These are phyloP conservation scores for Triadica sebifera DNA, from an alignment of 345 rosid species.

Conservation along the genomic window DNA sequence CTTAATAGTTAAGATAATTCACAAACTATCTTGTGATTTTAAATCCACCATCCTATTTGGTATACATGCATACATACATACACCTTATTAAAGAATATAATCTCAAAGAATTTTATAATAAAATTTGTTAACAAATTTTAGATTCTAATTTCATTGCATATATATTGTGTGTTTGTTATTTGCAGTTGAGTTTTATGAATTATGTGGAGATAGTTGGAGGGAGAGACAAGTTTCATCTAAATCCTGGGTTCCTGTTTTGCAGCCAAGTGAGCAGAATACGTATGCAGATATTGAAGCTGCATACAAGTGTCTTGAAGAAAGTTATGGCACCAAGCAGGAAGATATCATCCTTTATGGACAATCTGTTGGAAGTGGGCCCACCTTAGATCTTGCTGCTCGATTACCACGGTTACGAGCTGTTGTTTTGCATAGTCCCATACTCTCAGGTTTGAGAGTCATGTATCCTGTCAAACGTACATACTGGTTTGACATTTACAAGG, in stretches of 20 bases:
- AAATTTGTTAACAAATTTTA: too few relatives aligned
- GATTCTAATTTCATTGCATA: too few relatives aligned
- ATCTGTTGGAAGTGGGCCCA: slow-evolving; percentile 96
- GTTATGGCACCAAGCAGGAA: slow-evolving; percentile 82
- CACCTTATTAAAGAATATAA: too few relatives aligned
- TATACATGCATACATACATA: background rate
- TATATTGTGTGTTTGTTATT: background rate
- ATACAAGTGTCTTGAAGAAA: slow-evolving; percentile 85
- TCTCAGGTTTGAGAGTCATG: slow-evolving; percentile 95
- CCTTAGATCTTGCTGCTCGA: slow-evolving; percentile 76
- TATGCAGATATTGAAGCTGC: slow-evolving; percentile 97
- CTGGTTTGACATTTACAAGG: slow-evolving; percentile 98
- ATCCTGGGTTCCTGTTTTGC: slow-evolving; percentile 29
- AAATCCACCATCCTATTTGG: background rate
- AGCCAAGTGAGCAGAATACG: slow-evolving; percentile 88
- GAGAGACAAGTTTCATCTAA: slow-evolving; percentile 3
- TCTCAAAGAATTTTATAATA: too few relatives aligned
- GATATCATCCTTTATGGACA: slow-evolving; percentile 92
- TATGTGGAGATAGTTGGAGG: background rate
- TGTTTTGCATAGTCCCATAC: slow-evolving; percentile 92
- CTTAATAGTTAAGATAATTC: background rate
- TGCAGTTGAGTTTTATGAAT: background rate
- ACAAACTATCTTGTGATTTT: background rate
- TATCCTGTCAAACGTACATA: slow-evolving; percentile 84
- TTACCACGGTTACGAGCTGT: slow-evolving; percentile 73